Evolutionary conservation across 768 basidiomycete genomes (phyloP).

Genomic region (Trichaptum fuscoviolaceum): DNA sequence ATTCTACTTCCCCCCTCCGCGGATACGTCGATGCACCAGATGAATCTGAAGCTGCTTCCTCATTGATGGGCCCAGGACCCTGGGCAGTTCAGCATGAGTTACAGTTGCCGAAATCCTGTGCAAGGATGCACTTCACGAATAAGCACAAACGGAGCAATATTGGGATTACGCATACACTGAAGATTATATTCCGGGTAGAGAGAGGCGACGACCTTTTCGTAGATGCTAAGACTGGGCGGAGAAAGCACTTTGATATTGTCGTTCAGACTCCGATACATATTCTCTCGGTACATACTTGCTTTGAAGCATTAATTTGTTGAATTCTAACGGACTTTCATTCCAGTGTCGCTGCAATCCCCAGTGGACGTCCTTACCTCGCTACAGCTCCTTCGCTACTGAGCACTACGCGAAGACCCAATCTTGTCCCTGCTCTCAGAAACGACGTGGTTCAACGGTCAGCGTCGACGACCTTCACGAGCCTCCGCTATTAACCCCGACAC

Average conservation of each 20-base stretch:
- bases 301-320: constrained; percentile 2
- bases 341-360: constrained; percentile 82
- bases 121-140: constrained; percentile 67
- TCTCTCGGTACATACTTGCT: constrained; percentile 62
- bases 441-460: constrained; percentile 5
- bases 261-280: constrained; percentile 83
- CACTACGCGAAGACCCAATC: constrained; percentile 20
- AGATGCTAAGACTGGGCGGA: constrained; percentile 62
- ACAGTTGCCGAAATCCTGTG: constrained; percentile 61
- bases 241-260: constrained; percentile 83
- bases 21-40: constrained; percentile 36
- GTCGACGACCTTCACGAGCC: constrained; percentile 9
- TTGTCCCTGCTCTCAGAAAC: constrained; percentile 39
- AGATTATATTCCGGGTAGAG: constrained; percentile 79
- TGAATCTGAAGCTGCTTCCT: constrained; percentile 52
- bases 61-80: constrained; percentile 74
- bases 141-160: constrained; percentile 75
- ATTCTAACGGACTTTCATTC: constrained; percentile 5
- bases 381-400: constrained; percentile 40
- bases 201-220: constrained; percentile 63
- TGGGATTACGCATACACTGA: constrained; percentile 68
- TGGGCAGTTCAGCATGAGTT: constrained; percentile 76
- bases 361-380: constrained; percentile 74
- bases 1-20: constrained; percentile 62
- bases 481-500: constrained; percentile 10